Conservation (phyloP, 1,139 yeast genomes). For the Suhomyces chickasaworum region DNA sequence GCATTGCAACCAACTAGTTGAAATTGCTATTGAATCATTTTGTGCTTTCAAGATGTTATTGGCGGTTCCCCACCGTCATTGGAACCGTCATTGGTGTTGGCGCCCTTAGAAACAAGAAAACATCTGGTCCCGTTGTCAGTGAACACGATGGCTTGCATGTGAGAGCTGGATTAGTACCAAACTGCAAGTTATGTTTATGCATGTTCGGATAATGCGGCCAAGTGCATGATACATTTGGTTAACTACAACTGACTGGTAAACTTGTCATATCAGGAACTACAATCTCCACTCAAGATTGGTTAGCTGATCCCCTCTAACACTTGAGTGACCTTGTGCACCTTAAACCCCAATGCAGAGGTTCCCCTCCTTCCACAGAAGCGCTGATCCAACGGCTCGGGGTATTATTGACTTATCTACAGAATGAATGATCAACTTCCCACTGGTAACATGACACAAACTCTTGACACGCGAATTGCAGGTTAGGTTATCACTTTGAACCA, state of each 20-base stretch:
- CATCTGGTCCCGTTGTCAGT: too few relatives aligned
- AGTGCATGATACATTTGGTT: background rate
- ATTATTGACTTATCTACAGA: slow-evolving; percentile 1
- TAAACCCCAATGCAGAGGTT: background rate
- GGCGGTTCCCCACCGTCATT: too few relatives aligned
- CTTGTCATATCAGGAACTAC: background rate
- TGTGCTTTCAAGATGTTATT: too few relatives aligned
- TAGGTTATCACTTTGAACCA: slow-evolving; percentile 1
- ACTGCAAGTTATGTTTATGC: background rate
- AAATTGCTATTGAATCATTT: too few relatives aligned
- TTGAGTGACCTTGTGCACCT: background rate
- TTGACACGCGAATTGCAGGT: slow-evolving; percentile 3
- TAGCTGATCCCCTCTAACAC: background rate
- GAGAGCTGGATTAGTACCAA: background rate
- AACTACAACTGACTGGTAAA: background rate
- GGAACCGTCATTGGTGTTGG: too few relatives aligned
- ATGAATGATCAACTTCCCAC: slow-evolving; percentile 2
- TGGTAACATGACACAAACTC: background rate
- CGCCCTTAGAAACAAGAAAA: too few relatives aligned
- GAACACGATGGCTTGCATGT: background rate
- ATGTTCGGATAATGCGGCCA: background rate
- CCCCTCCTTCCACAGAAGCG: slow-evolving; percentile 2
- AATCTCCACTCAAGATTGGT: background rate
- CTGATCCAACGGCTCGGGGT: slow-evolving; percentile 4
- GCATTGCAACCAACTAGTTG: too few relatives aligned